Evolutionary conservation across 2,329 filamentous ascomycete species (phyloP).

Genomic region (Colletotrichum coccodes): DNA sequence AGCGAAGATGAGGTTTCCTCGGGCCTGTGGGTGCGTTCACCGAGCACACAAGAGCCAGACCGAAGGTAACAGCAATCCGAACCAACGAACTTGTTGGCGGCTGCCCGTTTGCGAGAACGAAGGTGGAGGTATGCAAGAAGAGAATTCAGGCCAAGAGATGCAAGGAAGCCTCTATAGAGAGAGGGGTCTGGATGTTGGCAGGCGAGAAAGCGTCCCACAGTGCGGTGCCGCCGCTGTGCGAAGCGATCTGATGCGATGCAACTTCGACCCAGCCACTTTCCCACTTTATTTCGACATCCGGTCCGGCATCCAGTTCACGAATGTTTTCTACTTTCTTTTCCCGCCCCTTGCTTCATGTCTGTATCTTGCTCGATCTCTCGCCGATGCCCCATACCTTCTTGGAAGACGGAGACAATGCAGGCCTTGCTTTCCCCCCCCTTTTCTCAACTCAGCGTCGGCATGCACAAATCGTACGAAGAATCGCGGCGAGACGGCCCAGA

Average conservation of each 20-base stretch:
- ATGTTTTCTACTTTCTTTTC: neutral
- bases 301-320: conserved; percentile 1
- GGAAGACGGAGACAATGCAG: neutral
- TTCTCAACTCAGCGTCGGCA: conserved; percentile 4
- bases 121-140: neutral
- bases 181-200: too few species aligned
- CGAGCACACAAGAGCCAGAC: neutral
- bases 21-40: neutral
- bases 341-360: neutral
- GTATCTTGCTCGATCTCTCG: conserved; percentile 1
- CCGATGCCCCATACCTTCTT: neutral
- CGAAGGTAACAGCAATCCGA: neutral
- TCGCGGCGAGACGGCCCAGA: neutral
- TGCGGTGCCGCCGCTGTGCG: neutral
- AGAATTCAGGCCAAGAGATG: neutral
- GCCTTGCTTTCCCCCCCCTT: neutral
- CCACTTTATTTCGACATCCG: conserved; percentile 1
- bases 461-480: conserved; percentile 24
- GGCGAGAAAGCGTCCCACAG: neutral
- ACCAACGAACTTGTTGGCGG: neutral
- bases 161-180: too few species aligned
- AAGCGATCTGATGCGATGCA: neutral
- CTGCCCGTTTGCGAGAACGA: neutral
- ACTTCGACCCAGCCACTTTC: neutral
- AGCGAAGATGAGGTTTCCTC: neutral